Percentiles rank a stretch among this genome's conserved stretches.
phyloP scores from a whole-genome alignment of 2,329 filamentous ascomycete genomes.

The Ascochyta lentis region DNA sequence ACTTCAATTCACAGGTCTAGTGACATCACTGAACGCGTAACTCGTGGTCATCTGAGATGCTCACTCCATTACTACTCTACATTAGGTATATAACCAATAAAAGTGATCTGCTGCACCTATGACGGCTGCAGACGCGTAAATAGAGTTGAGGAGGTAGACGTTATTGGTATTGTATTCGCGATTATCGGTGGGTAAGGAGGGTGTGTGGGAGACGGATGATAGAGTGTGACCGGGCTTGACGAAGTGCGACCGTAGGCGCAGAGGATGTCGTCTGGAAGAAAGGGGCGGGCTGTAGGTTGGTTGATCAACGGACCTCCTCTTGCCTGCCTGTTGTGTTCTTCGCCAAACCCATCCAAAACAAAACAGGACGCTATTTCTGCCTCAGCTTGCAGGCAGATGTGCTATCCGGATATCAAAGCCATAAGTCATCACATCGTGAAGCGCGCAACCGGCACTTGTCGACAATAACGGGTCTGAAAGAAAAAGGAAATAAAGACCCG shows the following conservation, averaged over 20 bases:
- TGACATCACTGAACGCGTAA: neutral
- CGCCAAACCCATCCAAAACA: constrained; percentile 23
- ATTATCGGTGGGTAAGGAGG: constrained; percentile 20
- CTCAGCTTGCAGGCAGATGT: constrained; percentile 38
- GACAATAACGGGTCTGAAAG: constrained; percentile 36
- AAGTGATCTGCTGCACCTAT: constrained; percentile 15
- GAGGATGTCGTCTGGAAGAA: constrained; percentile 3
- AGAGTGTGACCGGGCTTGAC: constrained; percentile 18
- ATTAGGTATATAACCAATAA: constrained; percentile 27
- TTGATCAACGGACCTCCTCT: neutral
- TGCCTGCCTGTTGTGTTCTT: constrained; percentile 6
- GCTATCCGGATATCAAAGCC: constrained; percentile 50
- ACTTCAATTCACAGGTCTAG: neutral
- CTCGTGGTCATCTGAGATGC: neutral
- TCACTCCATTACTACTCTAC: constrained; percentile 20
- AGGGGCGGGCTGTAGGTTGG: neutral
- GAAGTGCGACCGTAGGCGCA: constrained; percentile 7
- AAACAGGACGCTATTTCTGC: constrained; percentile 39
- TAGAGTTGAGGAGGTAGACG: constrained; percentile 13
- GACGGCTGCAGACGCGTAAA: constrained; percentile 6
- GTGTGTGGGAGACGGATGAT: constrained; percentile 17
- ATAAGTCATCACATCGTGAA: constrained; percentile 53
- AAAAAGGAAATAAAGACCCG: constrained; percentile 40
- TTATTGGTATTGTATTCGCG: constrained; percentile 17
- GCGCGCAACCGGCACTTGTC: constrained; percentile 48